These are phyloP conservation scores for Ophiostoma ips DNA, from an alignment of 2,329 filamentous ascomycete genomes.

Conservation along the genomic window DNA sequence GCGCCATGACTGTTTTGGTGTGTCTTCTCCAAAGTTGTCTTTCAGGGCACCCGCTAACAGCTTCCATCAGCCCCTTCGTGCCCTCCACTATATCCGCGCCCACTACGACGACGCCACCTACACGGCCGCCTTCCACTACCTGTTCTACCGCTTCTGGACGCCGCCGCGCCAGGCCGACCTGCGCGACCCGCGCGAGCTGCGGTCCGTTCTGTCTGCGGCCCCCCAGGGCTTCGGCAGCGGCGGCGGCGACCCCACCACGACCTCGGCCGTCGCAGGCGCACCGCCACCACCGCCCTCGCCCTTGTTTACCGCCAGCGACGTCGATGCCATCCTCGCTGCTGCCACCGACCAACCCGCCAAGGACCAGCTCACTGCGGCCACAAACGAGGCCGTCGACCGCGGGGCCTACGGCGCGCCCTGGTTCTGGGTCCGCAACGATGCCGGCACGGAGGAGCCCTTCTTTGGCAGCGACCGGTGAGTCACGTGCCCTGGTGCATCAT, in stretches of 20 bases:
- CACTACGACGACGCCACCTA: slow-evolving; percentile 35
- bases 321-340: slow-evolving; percentile 39
- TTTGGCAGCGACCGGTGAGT: slow-evolving; percentile 58
- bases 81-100: slow-evolving; percentile 52
- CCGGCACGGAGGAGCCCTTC: slow-evolving; percentile 51
- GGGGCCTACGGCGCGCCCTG: slow-evolving; percentile 70
- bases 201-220: slow-evolving; percentile 22
- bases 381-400: slow-evolving; percentile 43
- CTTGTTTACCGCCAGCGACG: slow-evolving; percentile 38
- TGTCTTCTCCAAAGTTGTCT: slow-evolving; percentile 8
- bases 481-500: too few relatives aligned
- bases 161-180: slow-evolving; percentile 36
- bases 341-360: slow-evolving; percentile 31
- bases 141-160: slow-evolving; percentile 51
- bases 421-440: slow-evolving; percentile 49
- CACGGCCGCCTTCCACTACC: slow-evolving; percentile 35
- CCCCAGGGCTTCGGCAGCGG: slow-evolving; percentile 14
- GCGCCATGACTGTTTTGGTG: slow-evolving; percentile 28
- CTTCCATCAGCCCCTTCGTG: slow-evolving; percentile 44
- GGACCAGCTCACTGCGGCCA: slow-evolving; percentile 35
- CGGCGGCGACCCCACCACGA: not conserved
- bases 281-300: too few relatives aligned
- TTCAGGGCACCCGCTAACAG: not conserved
- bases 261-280: not conserved
- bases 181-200: slow-evolving; percentile 40